These are phyloP conservation scores for Vaccinium myrtillus DNA, from an alignment of 148 eudicot genomes.

Conservation along the genomic window DNA sequence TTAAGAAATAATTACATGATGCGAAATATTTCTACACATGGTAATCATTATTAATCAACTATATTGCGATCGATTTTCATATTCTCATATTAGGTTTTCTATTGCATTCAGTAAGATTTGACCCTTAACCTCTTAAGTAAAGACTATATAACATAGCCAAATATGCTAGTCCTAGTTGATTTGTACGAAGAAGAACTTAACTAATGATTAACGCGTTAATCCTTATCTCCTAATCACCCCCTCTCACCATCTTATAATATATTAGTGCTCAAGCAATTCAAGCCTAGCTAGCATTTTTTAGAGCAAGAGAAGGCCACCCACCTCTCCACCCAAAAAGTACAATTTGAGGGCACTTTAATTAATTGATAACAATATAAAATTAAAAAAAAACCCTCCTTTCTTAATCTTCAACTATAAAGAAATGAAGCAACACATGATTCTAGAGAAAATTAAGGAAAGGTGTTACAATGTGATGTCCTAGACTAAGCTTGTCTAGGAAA, in stretches of 20 bases:
- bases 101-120: not conserved
- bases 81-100: too few relatives aligned
- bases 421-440: not conserved
- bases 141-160: not conserved
- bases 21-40: too few relatives aligned
- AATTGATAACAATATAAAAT: not conserved
- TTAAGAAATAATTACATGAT: not conserved
- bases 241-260: not conserved
- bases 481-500: not conserved
- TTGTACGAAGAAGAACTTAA: not conserved
- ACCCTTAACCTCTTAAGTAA: not conserved
- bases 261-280: constrained; percentile 2
- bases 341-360: not conserved
- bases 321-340: constrained; percentile 8
- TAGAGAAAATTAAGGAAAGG: not conserved
- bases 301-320: not conserved
- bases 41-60: too few relatives aligned
- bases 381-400: not conserved
- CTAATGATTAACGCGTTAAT: constrained; percentile 4
- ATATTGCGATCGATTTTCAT: too few relatives aligned
- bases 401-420: not conserved
- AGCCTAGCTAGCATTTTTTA: not conserved
- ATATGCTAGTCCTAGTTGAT: not conserved
- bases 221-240: constrained; percentile 7
- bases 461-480: not conserved